Base-by-base conservation (phyloP, 2,329 filamentous ascomycete genomes). In the Arthrinium puccinioides region DNA sequence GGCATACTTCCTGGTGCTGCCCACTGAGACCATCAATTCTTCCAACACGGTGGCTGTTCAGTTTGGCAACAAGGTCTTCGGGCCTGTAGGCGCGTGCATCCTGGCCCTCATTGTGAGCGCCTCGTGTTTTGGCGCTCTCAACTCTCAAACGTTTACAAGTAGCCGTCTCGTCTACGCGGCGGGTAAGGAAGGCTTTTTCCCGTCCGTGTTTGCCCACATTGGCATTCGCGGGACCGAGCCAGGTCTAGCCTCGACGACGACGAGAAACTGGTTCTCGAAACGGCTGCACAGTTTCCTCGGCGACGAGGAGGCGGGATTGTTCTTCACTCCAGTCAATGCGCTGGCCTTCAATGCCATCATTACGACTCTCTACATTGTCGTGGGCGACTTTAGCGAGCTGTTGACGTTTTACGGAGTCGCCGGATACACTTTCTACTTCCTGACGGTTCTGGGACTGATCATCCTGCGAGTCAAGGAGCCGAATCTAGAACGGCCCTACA, bases 361-460 rank as follows among this genome's bases (percentile, higher is more conserved):
- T 16, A 94, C 87, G 1, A 64, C 74, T 4, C 65, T 74, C 2
- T 98, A 97, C 64, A 80, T 95, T 44, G 54, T 84, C 3, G 79
- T 94, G 5, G 92, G 92, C 61, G 87, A 95, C 58, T 97, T 98
- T 56, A 73, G 79, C 36, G 95, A 90, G 0, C 75, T 98, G 3
- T 74, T 97, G 40, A 97, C 92, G 1, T 98, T 98, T 58, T 97
- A 97, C 63, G 92, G 92, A 39, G 92, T 98, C 10, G 92, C 92
- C 0, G 89, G 89, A 11, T 98, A 98, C 59, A 87, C 87, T 0
- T 98, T 98, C 57, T 98, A 98, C 66, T 98, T 98, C 60, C 67
- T 94, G 39, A 94, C 90, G 0, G 92, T 98, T 0, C 75, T 98
- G 0, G 92, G 92, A 1, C 72, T 98, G 33, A 96, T 98, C 44